Evolutionary conservation across 805 yeast species (phyloP).

Genomic region (Sungouiella blattae): DNA sequence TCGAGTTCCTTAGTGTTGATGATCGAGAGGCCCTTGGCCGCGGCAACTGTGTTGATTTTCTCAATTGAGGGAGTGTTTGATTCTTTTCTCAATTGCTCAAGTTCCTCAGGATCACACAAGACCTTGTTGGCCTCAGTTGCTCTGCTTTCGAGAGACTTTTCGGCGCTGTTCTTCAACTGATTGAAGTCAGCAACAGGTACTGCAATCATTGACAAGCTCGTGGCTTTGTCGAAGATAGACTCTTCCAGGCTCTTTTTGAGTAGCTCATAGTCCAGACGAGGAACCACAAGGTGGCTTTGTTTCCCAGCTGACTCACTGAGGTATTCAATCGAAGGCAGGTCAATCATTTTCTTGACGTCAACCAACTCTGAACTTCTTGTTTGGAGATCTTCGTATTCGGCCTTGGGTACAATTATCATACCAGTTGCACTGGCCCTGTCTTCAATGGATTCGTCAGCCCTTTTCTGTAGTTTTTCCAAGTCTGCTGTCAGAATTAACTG

Average conservation of each 20-base stretch:
- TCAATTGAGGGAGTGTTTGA: slow-evolving; percentile 3
- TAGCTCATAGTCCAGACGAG: slow-evolving; percentile 3
- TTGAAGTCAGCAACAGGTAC: slow-evolving; percentile 8
- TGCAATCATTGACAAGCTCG: slow-evolving; percentile 8
- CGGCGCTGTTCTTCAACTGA: slow-evolving; percentile 3
- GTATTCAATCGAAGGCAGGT: slow-evolving; percentile 8
- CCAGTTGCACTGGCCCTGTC: slow-evolving; percentile 17
- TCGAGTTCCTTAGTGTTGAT: slow-evolving; percentile 5
- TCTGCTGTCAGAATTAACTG: slow-evolving; percentile 10
- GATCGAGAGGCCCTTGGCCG: slow-evolving; percentile 5
- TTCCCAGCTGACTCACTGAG: slow-evolving; percentile 7
- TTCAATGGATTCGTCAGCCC: slow-evolving; percentile 7
- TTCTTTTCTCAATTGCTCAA: slow-evolving; percentile 1
- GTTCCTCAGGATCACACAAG: slow-evolving; percentile 4
- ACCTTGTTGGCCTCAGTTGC: slow-evolving; percentile 8
- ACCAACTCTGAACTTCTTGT: slow-evolving; percentile 7
- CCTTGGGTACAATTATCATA: slow-evolving; percentile 12
- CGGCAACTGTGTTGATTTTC: slow-evolving; percentile 7
- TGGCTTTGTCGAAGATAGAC: slow-evolving; percentile 12
- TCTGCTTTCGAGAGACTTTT: slow-evolving; percentile 7
- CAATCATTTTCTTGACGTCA: slow-evolving; percentile 2
- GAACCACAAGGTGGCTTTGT: slow-evolving; percentile 5
- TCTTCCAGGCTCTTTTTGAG: slow-evolving; percentile 6
- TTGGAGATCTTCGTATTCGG: slow-evolving; percentile 15
- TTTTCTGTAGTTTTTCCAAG: slow-evolving; percentile 7